phyloP scores from a whole-genome alignment of 2,329 filamentous ascomycete genomes.

The Colletotrichum sojae region DNA sequence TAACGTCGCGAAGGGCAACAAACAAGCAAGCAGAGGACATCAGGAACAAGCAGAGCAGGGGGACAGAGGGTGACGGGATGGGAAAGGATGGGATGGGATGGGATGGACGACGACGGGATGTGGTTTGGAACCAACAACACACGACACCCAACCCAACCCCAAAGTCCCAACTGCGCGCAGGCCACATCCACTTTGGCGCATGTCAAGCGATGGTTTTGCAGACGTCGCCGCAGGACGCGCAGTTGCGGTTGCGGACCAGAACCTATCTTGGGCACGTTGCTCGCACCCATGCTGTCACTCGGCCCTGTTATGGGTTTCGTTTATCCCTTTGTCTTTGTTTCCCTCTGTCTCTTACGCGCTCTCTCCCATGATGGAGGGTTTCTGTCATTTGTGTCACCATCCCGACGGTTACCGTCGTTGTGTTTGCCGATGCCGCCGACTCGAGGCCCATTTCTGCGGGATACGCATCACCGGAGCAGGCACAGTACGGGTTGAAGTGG shows the following conservation, averaged over 20 bases:
- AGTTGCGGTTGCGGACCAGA: slow-evolving; percentile 4
- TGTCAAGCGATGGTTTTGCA: background rate
- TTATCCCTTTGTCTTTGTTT: slow-evolving; percentile 16
- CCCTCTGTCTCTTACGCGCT: background rate
- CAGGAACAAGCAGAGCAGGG: background rate
- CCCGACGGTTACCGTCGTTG: background rate
- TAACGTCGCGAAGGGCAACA: too few species aligned
- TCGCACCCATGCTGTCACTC: background rate
- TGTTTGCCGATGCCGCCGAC: background rate
- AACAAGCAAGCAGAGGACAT: background rate
- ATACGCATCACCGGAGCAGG: too few species aligned
- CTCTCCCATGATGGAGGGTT: background rate
- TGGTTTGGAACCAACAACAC: slow-evolving; percentile 23
- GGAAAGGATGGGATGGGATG: background rate
- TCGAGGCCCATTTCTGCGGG: too few species aligned
- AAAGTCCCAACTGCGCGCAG: slow-evolving; percentile 8
- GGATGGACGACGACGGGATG: background rate
- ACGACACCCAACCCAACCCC: background rate
- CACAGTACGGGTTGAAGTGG: too few species aligned
- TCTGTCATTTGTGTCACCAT: slow-evolving; percentile 10
- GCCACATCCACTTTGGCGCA: slow-evolving; percentile 6
- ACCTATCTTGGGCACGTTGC: background rate
- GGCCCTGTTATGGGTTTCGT: background rate
- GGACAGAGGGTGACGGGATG: background rate
- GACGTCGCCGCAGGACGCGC: background rate